Evolutionary conservation across 2,329 filamentous ascomycete species (phyloP), one percentile per base, ranked within the genome.

Genomic region (Trichoderma breve): DNA sequence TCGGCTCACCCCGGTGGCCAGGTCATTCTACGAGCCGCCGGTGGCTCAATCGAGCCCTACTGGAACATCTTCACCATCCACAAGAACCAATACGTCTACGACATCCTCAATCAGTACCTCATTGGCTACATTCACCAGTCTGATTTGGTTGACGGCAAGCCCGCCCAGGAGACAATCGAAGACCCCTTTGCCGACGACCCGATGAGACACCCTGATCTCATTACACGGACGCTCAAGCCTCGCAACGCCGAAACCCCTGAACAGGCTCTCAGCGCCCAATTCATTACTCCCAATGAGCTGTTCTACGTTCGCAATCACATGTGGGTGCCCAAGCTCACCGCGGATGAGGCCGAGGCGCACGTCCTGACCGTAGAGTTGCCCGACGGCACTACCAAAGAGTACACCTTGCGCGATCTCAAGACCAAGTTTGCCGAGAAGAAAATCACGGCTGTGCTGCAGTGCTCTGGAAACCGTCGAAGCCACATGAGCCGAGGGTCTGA

Each of bases 31-130:
- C 86, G 88, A 34, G 90, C 90, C 1, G 89, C 89, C 1, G 90
- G 90, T 4, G 86, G 87, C 47, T 87, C 86, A 70, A 87, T 92
- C 64, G 90, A 92, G 66, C 86, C 87, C 0, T 92, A 91, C 80
- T 92, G 90, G 90, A 84, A 91, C 72, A 91, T 92, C 68, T 92
- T 92, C 77, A 84, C 86, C 61, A 92, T 92, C 72, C 90, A 92
- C 82, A 90, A 92, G 78, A 85, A 86, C 21, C 83, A 88, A 55
- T 88, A 92, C 73, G 89, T 92, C 6, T 85, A 86, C 72, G 88
- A 91, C 65, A 90, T 92, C 53, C 82, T 92, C 0, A 84, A 88
- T n/a, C 85, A 89, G 74, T 92, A 90, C 76, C 82, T 86, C 30
- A 89, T 92, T 61, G 90, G 90, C 32, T 86, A 85, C 61, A 84